Evolutionary conservation across 116 monocot species (phyloP).

Genomic region (Cymodocea nodosa): DNA sequence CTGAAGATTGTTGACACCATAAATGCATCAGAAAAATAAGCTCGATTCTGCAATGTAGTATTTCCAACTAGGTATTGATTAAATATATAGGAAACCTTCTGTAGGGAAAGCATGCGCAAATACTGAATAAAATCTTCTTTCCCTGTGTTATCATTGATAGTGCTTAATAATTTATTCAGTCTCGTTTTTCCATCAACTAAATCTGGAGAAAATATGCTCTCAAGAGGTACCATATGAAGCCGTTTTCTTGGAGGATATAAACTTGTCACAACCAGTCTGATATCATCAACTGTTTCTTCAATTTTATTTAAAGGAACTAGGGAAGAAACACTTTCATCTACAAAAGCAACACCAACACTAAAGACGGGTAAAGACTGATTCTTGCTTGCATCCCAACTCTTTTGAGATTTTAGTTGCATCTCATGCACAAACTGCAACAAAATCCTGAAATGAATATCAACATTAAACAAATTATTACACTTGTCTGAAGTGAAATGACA

Average conservation of each 20-base stretch:
- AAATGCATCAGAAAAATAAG: conserved; percentile 4
- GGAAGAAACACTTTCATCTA: conserved; percentile 51
- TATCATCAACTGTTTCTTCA: conserved; percentile 39
- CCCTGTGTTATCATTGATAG: conserved; percentile 67
- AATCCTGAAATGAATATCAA: conserved; percentile 26
- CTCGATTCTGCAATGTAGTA: background rate
- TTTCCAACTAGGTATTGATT: background rate
- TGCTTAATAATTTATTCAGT: conserved; percentile 30
- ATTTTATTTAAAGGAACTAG: conserved; percentile 12
- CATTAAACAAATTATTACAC: too few species aligned
- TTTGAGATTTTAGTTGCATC: conserved; percentile 72
- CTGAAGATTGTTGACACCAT: conserved; percentile 26
- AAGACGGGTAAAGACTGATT: conserved; percentile 81
- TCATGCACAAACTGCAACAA: conserved; percentile 90
- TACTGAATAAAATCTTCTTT: conserved; percentile 74
- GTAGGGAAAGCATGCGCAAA: conserved; percentile 61
- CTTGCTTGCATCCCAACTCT: conserved; percentile 89
- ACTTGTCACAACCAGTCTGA: conserved; percentile 39
- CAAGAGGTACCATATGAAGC: conserved; percentile 55
- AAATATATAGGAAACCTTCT: conserved; percentile 51
- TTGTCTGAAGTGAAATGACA: too few species aligned
- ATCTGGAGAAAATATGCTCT: conserved; percentile 30
- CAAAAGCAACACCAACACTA: conserved; percentile 78
- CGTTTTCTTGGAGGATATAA: conserved; percentile 48
- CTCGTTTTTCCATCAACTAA: conserved; percentile 20